Evolutionary conservation across 164 flowering plant genomes (phyloP), one percentile per base, ranked within the genome.

Genomic region (Piper betle): DNA sequence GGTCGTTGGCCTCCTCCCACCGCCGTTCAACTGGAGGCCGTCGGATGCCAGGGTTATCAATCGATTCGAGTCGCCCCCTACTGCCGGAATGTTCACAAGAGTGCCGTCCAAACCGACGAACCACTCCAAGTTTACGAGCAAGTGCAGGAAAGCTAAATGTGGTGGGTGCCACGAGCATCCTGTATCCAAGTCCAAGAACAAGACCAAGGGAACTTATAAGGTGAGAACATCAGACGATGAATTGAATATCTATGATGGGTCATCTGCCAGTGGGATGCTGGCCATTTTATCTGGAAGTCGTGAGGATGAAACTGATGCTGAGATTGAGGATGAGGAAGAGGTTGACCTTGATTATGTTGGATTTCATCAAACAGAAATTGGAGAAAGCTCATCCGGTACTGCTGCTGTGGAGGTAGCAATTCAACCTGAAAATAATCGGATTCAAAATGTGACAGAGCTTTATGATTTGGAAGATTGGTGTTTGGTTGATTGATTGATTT

Each of bases 51-150:
- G 73, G 41, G 11, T 62, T 17, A 55, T 77, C 58, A 81, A 75
- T 53, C 13, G 41, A 52, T n/a, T 77, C 7, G 70, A 70, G 37
- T 69, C 83, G 0, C 78, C 78, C 0, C 77, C 87, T 0, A 76
- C 87, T 0, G 87, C 92, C 4, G 87, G 97, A 6, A 0, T 67
- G 1, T 87, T 76, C 80, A 62, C 78, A n/a, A 80, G 70, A 65
- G 93, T 78, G 17, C 53, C 84, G 0, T 33, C 78, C 1, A 86
- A 83, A 73, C 97, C 97, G 39, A 81, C 86, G 38, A 87, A 87
- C 66, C 95, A 91, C 74, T 86, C 96, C 59, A 87, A 87, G 77
- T 86, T 75, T 79, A 81, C 96, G 2, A 84, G 91, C 3, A 81
- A 74, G 58, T 86, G 89, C 62, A 70, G 79, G 17, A 60, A 39